These are phyloP conservation scores for Aquilaria yunnanensis DNA, from an alignment of 345 rosid species.

Conservation along the genomic window DNA sequence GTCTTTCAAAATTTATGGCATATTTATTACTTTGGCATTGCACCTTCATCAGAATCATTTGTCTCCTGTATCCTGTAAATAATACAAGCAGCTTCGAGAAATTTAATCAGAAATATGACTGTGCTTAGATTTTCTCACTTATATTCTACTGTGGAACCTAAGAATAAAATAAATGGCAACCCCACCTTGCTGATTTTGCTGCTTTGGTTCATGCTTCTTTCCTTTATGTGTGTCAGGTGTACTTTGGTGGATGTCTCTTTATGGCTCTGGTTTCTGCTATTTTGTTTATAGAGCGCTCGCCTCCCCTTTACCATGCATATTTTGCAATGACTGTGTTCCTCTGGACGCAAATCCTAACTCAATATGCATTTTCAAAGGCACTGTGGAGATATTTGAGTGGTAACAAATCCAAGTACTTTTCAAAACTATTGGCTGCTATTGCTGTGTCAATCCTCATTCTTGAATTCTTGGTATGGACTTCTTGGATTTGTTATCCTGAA, in stretches of 20 bases:
- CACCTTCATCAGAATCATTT: too few species aligned
- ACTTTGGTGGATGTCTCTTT: constrained; percentile 49
- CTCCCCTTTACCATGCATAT: constrained; percentile 89
- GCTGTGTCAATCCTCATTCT: constrained; percentile 52
- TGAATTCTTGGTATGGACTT: constrained; percentile 71
- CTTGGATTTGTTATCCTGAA: constrained; percentile 3
- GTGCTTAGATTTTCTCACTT: too few species aligned
- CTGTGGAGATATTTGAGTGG: constrained; percentile 54
- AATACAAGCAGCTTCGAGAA: too few species aligned
- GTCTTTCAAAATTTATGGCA: too few species aligned
- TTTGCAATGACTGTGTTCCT: constrained; percentile 78
- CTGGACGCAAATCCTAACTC: constrained; percentile 74
- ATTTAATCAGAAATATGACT: too few species aligned
- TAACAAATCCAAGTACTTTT: constrained; percentile 35
- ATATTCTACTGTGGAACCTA: too few species aligned
- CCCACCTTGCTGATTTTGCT: neutral
- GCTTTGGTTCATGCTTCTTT: constrained; percentile 17
- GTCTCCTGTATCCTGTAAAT: too few species aligned
- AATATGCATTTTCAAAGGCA: constrained; percentile 50
- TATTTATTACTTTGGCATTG: too few species aligned
- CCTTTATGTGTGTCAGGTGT: constrained; percentile 43
- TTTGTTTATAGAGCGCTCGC: constrained; percentile 66
- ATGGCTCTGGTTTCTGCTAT: constrained; percentile 49
- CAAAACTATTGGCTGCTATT: constrained; percentile 44
- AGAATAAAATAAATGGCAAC: too few species aligned